Base-by-base conservation (phyloP, 2,329 filamentous ascomycete species). In the Cladorrhinum sp. region DNA sequence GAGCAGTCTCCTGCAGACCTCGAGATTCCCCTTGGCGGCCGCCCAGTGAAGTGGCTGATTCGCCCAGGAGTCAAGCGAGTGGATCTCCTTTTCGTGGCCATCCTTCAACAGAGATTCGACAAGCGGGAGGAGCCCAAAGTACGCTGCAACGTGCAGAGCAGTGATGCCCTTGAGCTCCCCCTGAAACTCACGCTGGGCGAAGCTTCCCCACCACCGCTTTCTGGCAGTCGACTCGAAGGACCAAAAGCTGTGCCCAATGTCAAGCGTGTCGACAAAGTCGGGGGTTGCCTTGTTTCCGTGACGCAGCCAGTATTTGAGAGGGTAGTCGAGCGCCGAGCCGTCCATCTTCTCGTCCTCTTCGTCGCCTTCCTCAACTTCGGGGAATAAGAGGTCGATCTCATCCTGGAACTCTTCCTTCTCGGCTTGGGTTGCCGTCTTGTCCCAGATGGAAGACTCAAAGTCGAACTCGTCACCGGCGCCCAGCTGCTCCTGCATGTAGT, bases 11-110 rank as follows among this genome's bases (percentile, higher is more conserved):
- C 55, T 46, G 26, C 58, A 60, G 24, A 60, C 58, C 18, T 56
- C 50, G 26, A 57, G 20, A 21, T 60, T 33, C 1, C 58, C 58
- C 10, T 54, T 53, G 3, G 23, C 58, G 6, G 58, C 58, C 14
- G 58, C 58, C 58, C 58, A 60, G 26, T 60, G 58, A n/a, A 60
- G 53, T 20, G 58, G 58, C 6, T 56, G 52, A n/a, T 60, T 60
- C 4, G 21, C 52, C 58, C 58, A 60, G 10, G 58, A 49, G 24
- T 60, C 58, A 36, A 49, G 58, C n/a, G 12, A 12, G n/a, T 52
- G 52, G 12, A 60, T 57, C 30, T 60, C 58, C 21, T 57, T 26
- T 14, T 52, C 53, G 42, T 60, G 58, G n/a, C 58, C 58, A 33
- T 23, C 50, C 14, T 28, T 53, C 53, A 60, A 52, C 8, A 60